These are phyloP conservation scores for Metschnikowia rubicola DNA, from an alignment of 805 yeast species.

Conservation along the genomic window DNA sequence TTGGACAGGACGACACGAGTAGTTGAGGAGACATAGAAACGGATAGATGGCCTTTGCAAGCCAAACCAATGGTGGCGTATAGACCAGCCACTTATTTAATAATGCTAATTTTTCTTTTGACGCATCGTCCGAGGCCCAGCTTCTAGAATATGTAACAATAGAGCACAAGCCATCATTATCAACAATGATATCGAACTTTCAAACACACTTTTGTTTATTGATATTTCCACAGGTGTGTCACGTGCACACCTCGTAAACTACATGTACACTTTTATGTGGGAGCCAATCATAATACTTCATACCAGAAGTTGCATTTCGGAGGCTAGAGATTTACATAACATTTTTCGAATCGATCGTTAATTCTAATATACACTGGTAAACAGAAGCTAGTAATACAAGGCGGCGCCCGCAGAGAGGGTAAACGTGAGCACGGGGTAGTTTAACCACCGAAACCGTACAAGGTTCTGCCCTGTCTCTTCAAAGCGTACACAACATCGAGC, in stretches of 20 bases:
- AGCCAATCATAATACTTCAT: neutral
- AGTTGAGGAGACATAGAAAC: neutral
- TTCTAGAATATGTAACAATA: too few relatives aligned
- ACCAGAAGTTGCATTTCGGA: neutral
- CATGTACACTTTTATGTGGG: neutral
- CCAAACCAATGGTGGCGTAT: neutral
- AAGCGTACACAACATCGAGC: slow-evolving; percentile 96
- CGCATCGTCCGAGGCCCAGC: too few relatives aligned
- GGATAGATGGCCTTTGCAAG: neutral
- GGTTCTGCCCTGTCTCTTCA: slow-evolving; percentile 99
- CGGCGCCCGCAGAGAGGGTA: neutral
- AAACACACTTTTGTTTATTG: too few relatives aligned
- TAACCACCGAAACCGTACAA: slow-evolving; percentile 99
- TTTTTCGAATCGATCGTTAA: slow-evolving; percentile 17
- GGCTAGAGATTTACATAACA: neutral
- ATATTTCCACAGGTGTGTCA: too few relatives aligned
- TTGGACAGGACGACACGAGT: slow-evolving; percentile 5
- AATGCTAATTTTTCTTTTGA: neutral
- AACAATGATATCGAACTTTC: too few relatives aligned
- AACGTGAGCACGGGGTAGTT: slow-evolving; percentile 4
- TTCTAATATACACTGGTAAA: slow-evolving; percentile 22
- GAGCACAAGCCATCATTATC: too few relatives aligned
- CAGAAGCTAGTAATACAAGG: slow-evolving; percentile 21
- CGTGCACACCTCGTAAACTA: too few relatives aligned
- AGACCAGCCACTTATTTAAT: too few relatives aligned